These are phyloP conservation scores for Solanum rostratum DNA, from an alignment of 257 asterid species.

Conservation along the genomic window DNA sequence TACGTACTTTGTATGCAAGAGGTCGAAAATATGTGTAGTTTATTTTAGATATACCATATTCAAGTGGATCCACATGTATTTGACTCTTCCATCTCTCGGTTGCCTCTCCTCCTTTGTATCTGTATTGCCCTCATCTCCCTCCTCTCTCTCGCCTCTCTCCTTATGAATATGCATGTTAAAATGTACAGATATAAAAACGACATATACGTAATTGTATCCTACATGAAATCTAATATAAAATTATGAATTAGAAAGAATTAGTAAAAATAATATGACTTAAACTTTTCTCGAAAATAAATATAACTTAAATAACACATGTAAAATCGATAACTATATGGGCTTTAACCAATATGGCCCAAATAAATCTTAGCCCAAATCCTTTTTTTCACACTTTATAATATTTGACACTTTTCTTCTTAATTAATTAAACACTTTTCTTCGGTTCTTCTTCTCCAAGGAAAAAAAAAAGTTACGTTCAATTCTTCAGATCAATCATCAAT, in stretches of 20 bases:
- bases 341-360: neutral
- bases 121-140: too few species aligned
- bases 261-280: too few species aligned
- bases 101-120: too few species aligned
- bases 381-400: neutral
- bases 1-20: too few species aligned
- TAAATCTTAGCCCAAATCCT: neutral
- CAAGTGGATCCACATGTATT: too few species aligned
- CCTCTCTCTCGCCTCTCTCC: neutral
- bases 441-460: neutral
- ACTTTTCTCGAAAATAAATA: too few species aligned
- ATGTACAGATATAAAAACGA: too few species aligned
- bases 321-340: neutral
- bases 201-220: neutral
- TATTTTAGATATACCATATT: too few species aligned
- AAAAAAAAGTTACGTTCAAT: neutral
- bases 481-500: conserved; percentile 12
- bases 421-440: neutral
- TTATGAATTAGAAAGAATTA: too few species aligned
- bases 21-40: too few species aligned
- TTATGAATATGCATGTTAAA: too few species aligned
- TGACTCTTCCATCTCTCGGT: neutral
- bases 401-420: neutral
- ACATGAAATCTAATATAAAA: too few species aligned
- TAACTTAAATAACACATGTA: neutral